Evolutionary conservation across 345 rosid species (phyloP), one percentile per base, ranked within the genome.

Genomic region (Rhizophora apiculata): DNA sequence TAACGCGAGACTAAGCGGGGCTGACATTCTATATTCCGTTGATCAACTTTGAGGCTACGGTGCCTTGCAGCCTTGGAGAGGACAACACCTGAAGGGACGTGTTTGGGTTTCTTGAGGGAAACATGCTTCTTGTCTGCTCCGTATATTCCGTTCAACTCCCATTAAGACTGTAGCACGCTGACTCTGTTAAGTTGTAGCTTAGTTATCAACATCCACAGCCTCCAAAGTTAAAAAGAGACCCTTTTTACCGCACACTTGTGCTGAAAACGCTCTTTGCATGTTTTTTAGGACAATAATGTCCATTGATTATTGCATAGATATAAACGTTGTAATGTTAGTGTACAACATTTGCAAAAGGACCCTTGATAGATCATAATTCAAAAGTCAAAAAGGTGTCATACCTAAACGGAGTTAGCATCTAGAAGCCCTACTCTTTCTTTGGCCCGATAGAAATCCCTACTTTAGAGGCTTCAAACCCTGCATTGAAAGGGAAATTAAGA

Each of bases 381-480:
- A 30, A 20, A 31, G 18, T 53, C 49, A 30, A 15, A 65, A 27
- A 75, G 34, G 10, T 39, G 53, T 29, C 54, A 34, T 21, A 49
- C 60, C 60, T 55, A 34, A 29, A 65, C 7, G 46, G 7, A 43
- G 63, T 39, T 48, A 57, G 43, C 46, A 36, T 13, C 78, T 10
- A 20, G 58, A 56, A 31, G 54, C 13, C 49, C 49, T 43, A 0
- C 49, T 9, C 49, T 43, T 43, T 43, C 49, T 43, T 43, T 13
- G 49, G 49, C 49, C 18, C 49, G 6, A 11, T 43, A 24, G 60
- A 24, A 56, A 56, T 21, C 67, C 72, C 84, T 87, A 89, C 82
- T 81, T 89, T 68, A 92, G 84, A 70, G 94, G 88, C 88, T 92
- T 92, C 85, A 92, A 60, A 32, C 92, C 96, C 96, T 92, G 84